Evolutionary conservation across 2,329 filamentous ascomycete genomes (phyloP).

Genomic region (Claviceps sp.): DNA sequence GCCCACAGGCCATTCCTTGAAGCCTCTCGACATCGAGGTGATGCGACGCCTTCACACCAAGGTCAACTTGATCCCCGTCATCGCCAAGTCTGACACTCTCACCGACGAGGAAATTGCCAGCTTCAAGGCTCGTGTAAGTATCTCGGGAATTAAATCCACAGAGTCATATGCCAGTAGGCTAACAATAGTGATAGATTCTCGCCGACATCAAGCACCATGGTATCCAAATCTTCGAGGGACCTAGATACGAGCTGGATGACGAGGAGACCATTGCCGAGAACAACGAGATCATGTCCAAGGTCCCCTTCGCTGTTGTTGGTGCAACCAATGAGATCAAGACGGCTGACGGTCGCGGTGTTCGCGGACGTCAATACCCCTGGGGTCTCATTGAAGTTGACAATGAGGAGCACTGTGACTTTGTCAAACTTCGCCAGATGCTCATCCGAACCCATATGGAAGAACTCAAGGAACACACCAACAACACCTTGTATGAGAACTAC

Average conservation of each 20-base stretch:
- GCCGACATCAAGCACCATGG: constrained; percentile 93
- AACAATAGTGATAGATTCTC: constrained; percentile 54
- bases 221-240: constrained; percentile 98
- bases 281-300: constrained; percentile 99
- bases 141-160: too few relatives aligned
- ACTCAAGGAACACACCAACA: constrained; percentile 99
- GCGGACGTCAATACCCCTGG: constrained; percentile 94
- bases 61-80: constrained; percentile 98
- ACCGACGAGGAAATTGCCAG: constrained; percentile 89
- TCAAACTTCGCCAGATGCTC: constrained; percentile 99
- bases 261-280: constrained; percentile 99
- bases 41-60: constrained; percentile 99
- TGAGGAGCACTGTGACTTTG: constrained; percentile 99
- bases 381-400: constrained; percentile 98
- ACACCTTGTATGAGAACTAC: constrained; percentile 98
- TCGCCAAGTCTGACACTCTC: constrained; percentile 95
- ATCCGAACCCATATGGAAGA: constrained; percentile 99
- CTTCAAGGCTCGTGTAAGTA: constrained; percentile 90
- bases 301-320: constrained; percentile 95
- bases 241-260: constrained; percentile 95
- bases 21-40: constrained; percentile 97
- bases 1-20: constrained; percentile 93
- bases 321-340: constrained; percentile 89
- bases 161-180: constrained; percentile 1
- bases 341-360: constrained; percentile 85